phyloP scores from a whole-genome alignment of 441 rosid genomes.

The Mallotus japonicus region DNA sequence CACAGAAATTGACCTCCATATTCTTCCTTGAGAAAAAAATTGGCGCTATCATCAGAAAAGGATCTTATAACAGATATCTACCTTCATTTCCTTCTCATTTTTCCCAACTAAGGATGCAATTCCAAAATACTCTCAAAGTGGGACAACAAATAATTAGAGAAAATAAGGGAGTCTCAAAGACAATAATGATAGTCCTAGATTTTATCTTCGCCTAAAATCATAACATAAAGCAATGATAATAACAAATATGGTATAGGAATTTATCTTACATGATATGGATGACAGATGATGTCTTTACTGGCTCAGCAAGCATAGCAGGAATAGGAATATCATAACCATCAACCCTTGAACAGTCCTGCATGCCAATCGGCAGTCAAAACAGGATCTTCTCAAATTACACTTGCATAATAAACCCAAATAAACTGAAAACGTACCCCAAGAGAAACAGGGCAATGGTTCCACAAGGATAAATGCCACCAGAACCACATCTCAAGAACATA shows the following conservation, averaged over 20 bases:
- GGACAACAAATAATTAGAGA: neutral
- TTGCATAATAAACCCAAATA: neutral
- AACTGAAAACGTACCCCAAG: slow-evolving; percentile 45
- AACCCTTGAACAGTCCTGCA: slow-evolving; percentile 50
- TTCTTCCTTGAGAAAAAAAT: neutral
- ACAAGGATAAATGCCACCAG: slow-evolving; percentile 87
- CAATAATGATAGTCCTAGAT: neutral
- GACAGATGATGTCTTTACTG: slow-evolving; percentile 54
- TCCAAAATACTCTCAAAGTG: neutral
- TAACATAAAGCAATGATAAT: neutral
- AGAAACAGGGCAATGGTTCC: slow-evolving; percentile 53
- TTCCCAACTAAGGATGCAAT: neutral
- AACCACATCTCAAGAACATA: slow-evolving; percentile 93
- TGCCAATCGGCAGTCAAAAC: slow-evolving; percentile 30
- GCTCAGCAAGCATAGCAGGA: slow-evolving; percentile 60
- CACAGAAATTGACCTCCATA: neutral
- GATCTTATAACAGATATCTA: neutral
- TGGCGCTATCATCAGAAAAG: too few relatives aligned
- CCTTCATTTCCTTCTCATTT: neutral
- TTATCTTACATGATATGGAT: slow-evolving; percentile 65
- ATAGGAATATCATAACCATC: slow-evolving; percentile 41
- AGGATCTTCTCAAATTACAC: neutral
- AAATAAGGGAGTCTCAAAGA: neutral
- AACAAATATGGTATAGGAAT: slow-evolving; percentile 18
- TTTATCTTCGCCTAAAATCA: neutral